Conservation (phyloP, 2,329 filamentous ascomycete genomes). For the Diplodia intermedia region DNA sequence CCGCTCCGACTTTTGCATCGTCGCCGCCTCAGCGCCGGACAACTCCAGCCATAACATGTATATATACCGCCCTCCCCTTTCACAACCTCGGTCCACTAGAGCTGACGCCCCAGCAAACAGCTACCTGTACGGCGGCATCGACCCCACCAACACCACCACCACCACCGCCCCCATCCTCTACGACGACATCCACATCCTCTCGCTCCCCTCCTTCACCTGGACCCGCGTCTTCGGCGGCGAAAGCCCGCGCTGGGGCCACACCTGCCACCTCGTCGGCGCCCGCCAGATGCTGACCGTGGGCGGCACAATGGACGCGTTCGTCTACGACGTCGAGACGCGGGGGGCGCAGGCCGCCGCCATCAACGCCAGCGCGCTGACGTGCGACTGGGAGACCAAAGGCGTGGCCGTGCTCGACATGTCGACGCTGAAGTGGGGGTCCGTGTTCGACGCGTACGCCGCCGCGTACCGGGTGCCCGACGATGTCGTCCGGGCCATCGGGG, state of each 20-base stretch:
- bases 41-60: slow-evolving; percentile 57
- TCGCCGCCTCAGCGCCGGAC: slow-evolving; percentile 52
- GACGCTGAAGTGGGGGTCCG: slow-evolving; percentile 35
- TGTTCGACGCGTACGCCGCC: background rate
- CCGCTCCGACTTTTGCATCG: slow-evolving; percentile 55
- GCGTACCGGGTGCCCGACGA: background rate
- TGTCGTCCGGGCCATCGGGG: slow-evolving; percentile 16
- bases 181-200: slow-evolving; percentile 57
- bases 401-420: slow-evolving; percentile 36
- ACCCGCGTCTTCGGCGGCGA: slow-evolving; percentile 47
- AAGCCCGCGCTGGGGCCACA: slow-evolving; percentile 50
- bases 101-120: background rate
- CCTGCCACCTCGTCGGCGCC: slow-evolving; percentile 50
- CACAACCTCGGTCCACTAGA: too few relatives aligned
- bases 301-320: slow-evolving; percentile 37
- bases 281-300: slow-evolving; percentile 54
- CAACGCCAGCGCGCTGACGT: slow-evolving; percentile 11
- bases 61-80: slow-evolving; percentile 41
- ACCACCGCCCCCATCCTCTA: slow-evolving; percentile 37
- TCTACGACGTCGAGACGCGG: slow-evolving; percentile 24
- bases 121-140: slow-evolving; percentile 56
- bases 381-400: slow-evolving; percentile 37
- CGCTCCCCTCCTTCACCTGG: slow-evolving; percentile 57
- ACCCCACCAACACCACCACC: slow-evolving; percentile 42
- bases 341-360: background rate